A percentile compares a stretch with the other conserved stretches of the same genome.
Evolutionary conservation across 2,329 filamentous ascomycete species (phyloP).

Genomic region (Teratosphaeria pseudoeucalypti): DNA sequence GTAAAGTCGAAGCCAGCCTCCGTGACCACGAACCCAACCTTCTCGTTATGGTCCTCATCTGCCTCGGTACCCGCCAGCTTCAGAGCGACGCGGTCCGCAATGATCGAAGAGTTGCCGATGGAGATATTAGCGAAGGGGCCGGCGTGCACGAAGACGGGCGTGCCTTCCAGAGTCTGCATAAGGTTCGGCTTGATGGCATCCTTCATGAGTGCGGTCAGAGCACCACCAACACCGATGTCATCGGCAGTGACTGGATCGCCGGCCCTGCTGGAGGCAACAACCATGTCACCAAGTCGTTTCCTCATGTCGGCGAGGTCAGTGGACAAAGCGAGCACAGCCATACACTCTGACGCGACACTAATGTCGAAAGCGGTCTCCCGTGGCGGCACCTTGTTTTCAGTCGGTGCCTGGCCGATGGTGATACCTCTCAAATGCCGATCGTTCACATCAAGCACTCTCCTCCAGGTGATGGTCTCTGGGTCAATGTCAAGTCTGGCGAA

Average conservation of each 20-base stretch:
- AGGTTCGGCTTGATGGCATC: conserved; percentile 98
- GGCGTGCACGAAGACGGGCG: conserved; percentile 93
- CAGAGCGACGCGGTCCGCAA: conserved; percentile 88
- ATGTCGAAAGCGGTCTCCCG: conserved; percentile 95
- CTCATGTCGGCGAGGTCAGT: conserved; percentile 81
- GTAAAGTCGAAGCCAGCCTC: conserved; percentile 99
- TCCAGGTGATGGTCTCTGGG: conserved; percentile 94
- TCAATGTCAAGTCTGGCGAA: conserved; percentile 97
- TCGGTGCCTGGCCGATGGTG: conserved; percentile 76
- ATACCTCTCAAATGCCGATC: conserved; percentile 86
- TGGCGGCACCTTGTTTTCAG: conserved; percentile 72
- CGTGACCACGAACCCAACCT: conserved; percentile 87
- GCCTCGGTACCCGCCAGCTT: conserved; percentile 92
- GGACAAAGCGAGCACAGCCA: conserved; percentile 93
- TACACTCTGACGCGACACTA: conserved; percentile 92
- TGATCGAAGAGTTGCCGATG: conserved; percentile 89
- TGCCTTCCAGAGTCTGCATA: conserved; percentile 96
- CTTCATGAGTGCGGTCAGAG: conserved; percentile 88
- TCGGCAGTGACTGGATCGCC: conserved; percentile 94
- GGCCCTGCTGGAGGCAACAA: conserved; percentile 73
- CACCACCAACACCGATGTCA: conserved; percentile 85
- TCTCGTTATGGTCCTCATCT: conserved; percentile 72
- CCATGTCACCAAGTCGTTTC: conserved; percentile 89
- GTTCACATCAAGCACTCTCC: conserved; percentile 91
- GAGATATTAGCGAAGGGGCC: conserved; percentile 98